These are phyloP conservation scores for Ceratocystis albifundus DNA, from an alignment of 2,329 filamentous ascomycete genomes.

Conservation along the genomic window DNA sequence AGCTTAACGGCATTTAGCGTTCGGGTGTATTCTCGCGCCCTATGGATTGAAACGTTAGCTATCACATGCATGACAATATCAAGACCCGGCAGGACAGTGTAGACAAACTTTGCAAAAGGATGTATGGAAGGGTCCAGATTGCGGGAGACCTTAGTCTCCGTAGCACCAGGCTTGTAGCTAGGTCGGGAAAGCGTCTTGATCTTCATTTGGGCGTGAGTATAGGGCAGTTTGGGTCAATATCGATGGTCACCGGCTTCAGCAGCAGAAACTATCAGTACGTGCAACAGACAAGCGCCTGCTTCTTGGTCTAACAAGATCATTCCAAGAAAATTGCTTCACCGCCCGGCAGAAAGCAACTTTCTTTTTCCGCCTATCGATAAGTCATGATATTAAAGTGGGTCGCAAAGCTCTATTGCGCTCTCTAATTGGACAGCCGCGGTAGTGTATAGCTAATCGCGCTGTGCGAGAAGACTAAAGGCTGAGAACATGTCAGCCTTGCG, in stretches of 20 bases:
- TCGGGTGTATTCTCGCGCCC: constrained; percentile 59
- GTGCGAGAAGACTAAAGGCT: background rate
- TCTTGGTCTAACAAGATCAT: background rate
- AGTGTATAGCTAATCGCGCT: background rate
- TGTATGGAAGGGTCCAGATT: constrained; percentile 77
- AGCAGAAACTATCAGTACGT: background rate
- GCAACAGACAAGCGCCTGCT: background rate
- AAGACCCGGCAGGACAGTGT: background rate
- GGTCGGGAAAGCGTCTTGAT: constrained; percentile 58
- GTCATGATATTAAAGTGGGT: background rate
- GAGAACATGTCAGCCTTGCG: constrained; percentile 9
- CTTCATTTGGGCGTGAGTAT: constrained; percentile 33
- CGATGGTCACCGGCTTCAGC: background rate
- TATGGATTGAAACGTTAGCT: constrained; percentile 27
- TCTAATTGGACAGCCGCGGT: constrained; percentile 11
- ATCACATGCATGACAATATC: background rate
- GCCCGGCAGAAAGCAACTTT: constrained; percentile 22
- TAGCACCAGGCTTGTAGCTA: constrained; percentile 55
- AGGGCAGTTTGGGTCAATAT: background rate
- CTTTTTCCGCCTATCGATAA: constrained; percentile 20
- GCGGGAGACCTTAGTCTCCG: constrained; percentile 52
- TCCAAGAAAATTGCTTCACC: constrained; percentile 22
- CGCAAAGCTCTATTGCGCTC: background rate
- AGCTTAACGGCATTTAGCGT: constrained; percentile 71
- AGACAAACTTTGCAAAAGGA: constrained; percentile 50